phyloP scores from a whole-genome alignment of 208 protist genomes.

The Crithidia mellificae region DNA sequence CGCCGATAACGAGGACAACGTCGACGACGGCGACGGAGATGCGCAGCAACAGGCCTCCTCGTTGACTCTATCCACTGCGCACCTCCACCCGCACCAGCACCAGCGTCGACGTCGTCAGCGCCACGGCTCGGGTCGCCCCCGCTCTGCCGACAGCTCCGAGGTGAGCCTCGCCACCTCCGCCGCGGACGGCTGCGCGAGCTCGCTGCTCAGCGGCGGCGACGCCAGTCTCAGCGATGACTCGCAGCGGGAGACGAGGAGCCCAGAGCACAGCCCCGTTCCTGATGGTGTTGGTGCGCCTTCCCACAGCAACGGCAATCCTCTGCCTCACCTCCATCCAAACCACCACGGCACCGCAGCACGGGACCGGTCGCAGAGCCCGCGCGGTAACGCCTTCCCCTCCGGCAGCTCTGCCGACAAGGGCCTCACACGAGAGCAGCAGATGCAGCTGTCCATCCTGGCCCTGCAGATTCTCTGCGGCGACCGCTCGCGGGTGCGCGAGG shows the following conservation, averaged over 20 bases:
- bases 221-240: constrained; percentile 6
- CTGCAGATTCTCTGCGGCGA: constrained; percentile 40
- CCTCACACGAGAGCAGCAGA: constrained; percentile 14
- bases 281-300: too few relatives aligned
- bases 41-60: background rate
- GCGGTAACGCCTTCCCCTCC: too few relatives aligned
- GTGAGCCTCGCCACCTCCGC: background rate
- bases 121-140: background rate
- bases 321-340: too few relatives aligned
- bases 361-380: too few relatives aligned
- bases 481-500: constrained; percentile 32
- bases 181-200: constrained; percentile 3
- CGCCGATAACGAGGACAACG: background rate
- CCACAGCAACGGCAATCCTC: too few relatives aligned
- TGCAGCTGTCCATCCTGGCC: constrained; percentile 22
- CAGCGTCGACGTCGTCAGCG: background rate
- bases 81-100: background rate
- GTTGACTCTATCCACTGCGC: background rate
- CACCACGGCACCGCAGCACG: too few relatives aligned
- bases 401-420: background rate
- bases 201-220: background rate
- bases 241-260: constrained; percentile 12
- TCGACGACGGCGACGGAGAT: background rate
- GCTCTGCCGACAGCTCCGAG: background rate
- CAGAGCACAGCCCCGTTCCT: background rate